A percentile compares a stretch with the other conserved stretches of the same genome.
phyloP scores from a whole-genome alignment of 1,284 basidiomycete species.

The Fomes fomentarius region DNA sequence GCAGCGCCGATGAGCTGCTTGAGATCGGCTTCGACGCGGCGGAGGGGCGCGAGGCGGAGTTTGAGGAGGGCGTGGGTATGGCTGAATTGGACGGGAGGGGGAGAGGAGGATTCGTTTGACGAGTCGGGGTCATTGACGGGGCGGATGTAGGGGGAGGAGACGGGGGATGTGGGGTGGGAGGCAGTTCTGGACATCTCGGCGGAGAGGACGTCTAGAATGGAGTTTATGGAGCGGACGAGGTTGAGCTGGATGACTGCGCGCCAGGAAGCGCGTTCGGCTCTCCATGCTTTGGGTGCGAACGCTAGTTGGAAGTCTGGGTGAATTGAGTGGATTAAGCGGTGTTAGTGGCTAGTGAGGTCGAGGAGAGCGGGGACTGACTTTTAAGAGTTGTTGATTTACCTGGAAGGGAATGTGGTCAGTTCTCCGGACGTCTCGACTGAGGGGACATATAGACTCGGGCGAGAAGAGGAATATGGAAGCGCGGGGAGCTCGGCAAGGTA shows the following conservation, averaged over 20 bases:
- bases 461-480: no score
- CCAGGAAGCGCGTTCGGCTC: conserved; percentile 61
- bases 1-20: conserved; percentile 52
- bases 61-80: conserved; percentile 50
- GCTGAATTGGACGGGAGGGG: conserved; percentile 35
- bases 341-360: no score
- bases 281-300: conserved; percentile 56
- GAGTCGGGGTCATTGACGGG: conserved; percentile 16
- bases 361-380: no score
- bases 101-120: conserved; percentile 1
- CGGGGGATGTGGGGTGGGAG: conserved; percentile 9
- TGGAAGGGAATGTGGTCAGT: no score
- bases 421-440: no score
- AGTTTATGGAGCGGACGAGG: conserved; percentile 59
- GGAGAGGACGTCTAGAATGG: conserved; percentile 55
- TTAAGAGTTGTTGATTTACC: no score
- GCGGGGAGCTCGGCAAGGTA: no score
- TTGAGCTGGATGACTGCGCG: conserved; percentile 69
- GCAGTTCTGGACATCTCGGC: conserved; percentile 40
- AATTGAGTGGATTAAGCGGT: no score
- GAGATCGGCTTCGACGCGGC: conserved; percentile 57
- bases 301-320: conserved; percentile 51
- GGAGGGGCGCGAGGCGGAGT: conserved; percentile 54
- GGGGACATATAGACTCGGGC: no score
- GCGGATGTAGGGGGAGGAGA: conserved; percentile 15